phyloP scores from a whole-genome alignment of 768 basidiomycete species.

The Kwoniella heveanensis region DNA sequence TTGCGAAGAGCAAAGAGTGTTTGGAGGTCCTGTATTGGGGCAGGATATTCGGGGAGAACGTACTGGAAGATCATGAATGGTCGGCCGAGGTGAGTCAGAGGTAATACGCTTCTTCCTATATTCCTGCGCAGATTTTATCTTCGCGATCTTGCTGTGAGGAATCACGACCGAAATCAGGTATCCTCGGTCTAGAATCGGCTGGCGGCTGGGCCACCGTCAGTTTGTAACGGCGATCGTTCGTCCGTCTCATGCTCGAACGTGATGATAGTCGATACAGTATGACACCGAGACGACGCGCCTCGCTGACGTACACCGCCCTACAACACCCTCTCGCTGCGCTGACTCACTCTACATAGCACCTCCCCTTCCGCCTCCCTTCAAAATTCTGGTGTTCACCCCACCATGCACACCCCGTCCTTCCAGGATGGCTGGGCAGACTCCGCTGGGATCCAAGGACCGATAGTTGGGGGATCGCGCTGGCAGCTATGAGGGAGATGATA shows the following conservation, averaged over 20 bases:
- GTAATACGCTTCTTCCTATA: no score
- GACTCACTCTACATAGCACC: slow-evolving; percentile 9
- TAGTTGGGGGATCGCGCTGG: slow-evolving; percentile 13
- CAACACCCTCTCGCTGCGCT: background rate
- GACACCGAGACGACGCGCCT: no score
- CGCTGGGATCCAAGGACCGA: slow-evolving; percentile 40
- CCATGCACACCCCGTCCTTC: background rate
- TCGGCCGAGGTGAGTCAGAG: slow-evolving; percentile 29
- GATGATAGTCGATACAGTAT: no score
- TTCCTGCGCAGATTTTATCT: no score
- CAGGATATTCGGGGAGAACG: slow-evolving; percentile 37
- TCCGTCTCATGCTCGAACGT: no score
- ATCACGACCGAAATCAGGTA: no score
- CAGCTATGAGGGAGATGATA: slow-evolving; percentile 4
- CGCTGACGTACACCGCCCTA: background rate
- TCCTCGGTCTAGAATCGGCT: no score
- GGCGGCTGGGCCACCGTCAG: no score
- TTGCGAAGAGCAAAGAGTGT: slow-evolving; percentile 3
- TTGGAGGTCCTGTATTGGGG: slow-evolving; percentile 37
- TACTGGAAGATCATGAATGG: slow-evolving; percentile 24
- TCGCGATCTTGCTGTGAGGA: no score
- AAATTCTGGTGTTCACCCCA: slow-evolving; percentile 17
- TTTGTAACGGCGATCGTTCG: no score
- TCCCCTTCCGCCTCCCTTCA: slow-evolving; percentile 29
- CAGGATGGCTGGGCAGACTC: slow-evolving; percentile 31